Conservation (phyloP, 345 rosid genomes). For the Anastatica hierochuntica region DNA sequence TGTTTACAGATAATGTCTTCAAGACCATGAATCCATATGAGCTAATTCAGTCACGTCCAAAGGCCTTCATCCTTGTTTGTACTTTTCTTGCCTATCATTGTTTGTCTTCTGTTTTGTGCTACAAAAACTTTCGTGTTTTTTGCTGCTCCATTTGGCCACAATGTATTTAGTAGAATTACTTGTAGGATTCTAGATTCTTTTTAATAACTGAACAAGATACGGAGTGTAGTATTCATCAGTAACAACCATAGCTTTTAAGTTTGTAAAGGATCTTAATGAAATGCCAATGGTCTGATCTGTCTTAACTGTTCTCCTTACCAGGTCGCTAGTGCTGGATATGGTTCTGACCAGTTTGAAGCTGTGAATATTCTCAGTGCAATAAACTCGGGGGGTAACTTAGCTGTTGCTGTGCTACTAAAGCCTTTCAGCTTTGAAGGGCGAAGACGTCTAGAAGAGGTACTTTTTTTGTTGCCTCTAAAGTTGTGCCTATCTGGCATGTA, state of each 20-base stretch:
- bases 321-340: conserved; percentile 85
- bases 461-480: background rate
- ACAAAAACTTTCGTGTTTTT: background rate
- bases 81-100: conserved; percentile 47
- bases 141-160: background rate
- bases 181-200: background rate
- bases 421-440: conserved; percentile 96
- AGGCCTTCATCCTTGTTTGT: conserved; percentile 94
- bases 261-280: too few species aligned
- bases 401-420: conserved; percentile 56
- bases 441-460: conserved; percentile 78
- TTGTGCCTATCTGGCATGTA: too few species aligned
- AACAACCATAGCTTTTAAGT: background rate
- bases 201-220: background rate
- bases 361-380: conserved; percentile 50
- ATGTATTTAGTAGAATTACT: background rate
- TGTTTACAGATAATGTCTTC: conserved; percentile 38
- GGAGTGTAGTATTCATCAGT: background rate
- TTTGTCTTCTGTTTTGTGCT: conserved; percentile 5
- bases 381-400: conserved; percentile 46
- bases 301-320: conserved; percentile 17
- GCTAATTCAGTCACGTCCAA: conserved; percentile 41
- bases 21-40: conserved; percentile 35
- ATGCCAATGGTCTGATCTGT: conserved; percentile 3
- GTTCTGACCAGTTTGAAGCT: conserved; percentile 48